phyloP scores from a whole-genome alignment of 805 yeast species.

The Sugiyamaella valdiviana region DNA sequence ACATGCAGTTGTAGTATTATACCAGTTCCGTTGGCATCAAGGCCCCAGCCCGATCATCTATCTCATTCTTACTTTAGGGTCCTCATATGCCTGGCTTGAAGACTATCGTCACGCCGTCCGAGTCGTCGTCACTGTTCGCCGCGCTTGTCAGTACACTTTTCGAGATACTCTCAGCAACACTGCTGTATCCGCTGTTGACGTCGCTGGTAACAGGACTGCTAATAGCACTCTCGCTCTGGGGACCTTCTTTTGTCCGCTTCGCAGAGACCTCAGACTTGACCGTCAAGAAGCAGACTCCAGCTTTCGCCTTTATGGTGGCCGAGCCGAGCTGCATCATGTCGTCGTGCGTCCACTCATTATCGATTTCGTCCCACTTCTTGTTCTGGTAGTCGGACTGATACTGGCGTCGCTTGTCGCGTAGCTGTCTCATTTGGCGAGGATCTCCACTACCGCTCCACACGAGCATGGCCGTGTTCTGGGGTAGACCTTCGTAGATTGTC shows the following conservation, averaged over 20 bases:
- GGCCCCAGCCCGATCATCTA: no score
- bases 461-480: conserved; percentile 54
- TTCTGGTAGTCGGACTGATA: conserved; percentile 41
- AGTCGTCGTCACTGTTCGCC: neutral
- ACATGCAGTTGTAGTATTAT: no score
- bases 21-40: no score
- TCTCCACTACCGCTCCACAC: conserved; percentile 61
- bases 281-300: conserved; percentile 53
- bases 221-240: no score
- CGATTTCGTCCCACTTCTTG: conserved; percentile 40
- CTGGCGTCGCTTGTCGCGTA: conserved; percentile 40
- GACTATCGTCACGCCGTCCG: neutral
- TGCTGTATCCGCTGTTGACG: no score
- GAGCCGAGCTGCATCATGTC: conserved; percentile 43
- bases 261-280: conserved; percentile 31
- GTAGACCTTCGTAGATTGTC: conserved; percentile 46
- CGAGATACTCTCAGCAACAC: no score
- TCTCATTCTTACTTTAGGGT: no score
- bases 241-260: neutral
- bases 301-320: conserved; percentile 49
- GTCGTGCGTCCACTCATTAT: conserved; percentile 46
- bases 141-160: no score
- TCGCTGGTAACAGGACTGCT: no score
- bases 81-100: no score
- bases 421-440: conserved; percentile 38